phyloP scores from a whole-genome alignment of 306 rosid species.

The Trichosanthes cucumerina region DNA sequence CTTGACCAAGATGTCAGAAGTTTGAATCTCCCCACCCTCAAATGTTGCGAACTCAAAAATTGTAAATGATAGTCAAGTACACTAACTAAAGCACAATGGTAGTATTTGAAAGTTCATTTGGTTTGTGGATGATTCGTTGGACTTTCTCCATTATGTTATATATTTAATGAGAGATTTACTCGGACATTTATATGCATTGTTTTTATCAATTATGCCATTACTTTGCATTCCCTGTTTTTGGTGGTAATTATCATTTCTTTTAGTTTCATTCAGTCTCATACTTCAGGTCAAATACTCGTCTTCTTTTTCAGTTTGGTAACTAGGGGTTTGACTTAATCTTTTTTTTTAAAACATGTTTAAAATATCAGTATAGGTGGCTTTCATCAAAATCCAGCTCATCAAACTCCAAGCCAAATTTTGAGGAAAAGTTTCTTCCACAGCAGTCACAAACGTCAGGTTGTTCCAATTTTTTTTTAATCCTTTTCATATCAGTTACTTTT shows the following conservation, averaged over 20 bases:
- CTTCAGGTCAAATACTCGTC: not conserved
- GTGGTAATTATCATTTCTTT: not conserved
- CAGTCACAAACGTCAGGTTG: slow-evolving; percentile 92
- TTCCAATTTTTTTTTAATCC: slow-evolving; percentile 11
- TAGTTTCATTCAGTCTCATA: slow-evolving; percentile 1
- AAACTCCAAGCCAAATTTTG: slow-evolving; percentile 63
- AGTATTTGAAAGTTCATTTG: not conserved
- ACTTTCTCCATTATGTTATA: not conserved
- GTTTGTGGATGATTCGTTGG: not conserved
- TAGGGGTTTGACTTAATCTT: not conserved
- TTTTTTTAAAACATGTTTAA: slow-evolving; percentile 16
- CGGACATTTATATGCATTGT: not conserved
- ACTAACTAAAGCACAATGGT: not conserved
- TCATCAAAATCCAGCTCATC: slow-evolving; percentile 69
- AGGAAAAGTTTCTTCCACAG: slow-evolving; percentile 93
- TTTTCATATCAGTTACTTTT: not conserved
- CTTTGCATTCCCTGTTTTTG: not conserved
- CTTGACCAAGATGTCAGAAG: too few relatives aligned
- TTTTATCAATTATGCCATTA: not conserved
- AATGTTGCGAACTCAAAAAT: too few relatives aligned
- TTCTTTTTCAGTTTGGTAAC: slow-evolving; percentile 11
- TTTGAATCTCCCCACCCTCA: too few relatives aligned
- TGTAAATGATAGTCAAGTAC: not conserved
- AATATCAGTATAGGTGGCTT: slow-evolving; percentile 97
- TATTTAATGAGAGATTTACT: not conserved